Conservation (phyloP, 768 basidiomycete genomes). For the Cystobasidium tubakii region DNA sequence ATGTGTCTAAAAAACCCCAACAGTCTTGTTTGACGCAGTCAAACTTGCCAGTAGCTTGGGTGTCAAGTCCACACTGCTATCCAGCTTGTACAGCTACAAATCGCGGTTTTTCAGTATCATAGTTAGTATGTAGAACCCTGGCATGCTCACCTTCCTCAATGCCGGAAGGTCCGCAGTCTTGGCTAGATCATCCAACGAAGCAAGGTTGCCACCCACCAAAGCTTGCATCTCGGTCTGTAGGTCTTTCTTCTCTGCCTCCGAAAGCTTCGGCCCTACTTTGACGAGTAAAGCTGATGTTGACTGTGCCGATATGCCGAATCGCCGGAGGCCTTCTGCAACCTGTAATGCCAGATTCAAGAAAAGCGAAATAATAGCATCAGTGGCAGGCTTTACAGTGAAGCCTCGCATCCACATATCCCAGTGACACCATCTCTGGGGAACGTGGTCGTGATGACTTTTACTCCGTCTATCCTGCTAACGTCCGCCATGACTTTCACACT, state of each 20-base stretch:
- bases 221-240: constrained; percentile 1
- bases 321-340: constrained; percentile 29
- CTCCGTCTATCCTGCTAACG: no score
- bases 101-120: neutral
- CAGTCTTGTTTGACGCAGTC: constrained; percentile 32
- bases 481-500: no score
- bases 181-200: constrained; percentile 9
- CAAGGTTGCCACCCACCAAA: neutral
- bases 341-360: neutral
- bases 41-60: neutral
- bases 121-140: neutral
- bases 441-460: no score
- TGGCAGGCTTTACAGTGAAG: no score
- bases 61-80: neutral
- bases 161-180: neutral
- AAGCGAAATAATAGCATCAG: neutral
- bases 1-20: constrained; percentile 13
- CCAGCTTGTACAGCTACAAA: constrained; percentile 16
- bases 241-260: neutral
- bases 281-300: constrained; percentile 11
- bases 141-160: constrained; percentile 7
- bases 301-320: constrained; percentile 17
- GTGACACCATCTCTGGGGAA: no score
- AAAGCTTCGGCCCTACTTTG: constrained; percentile 6
- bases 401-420: no score